Evolutionary conservation across 306 rosid species (phyloP).

Genomic region (Pachyrhizus erosus): DNA sequence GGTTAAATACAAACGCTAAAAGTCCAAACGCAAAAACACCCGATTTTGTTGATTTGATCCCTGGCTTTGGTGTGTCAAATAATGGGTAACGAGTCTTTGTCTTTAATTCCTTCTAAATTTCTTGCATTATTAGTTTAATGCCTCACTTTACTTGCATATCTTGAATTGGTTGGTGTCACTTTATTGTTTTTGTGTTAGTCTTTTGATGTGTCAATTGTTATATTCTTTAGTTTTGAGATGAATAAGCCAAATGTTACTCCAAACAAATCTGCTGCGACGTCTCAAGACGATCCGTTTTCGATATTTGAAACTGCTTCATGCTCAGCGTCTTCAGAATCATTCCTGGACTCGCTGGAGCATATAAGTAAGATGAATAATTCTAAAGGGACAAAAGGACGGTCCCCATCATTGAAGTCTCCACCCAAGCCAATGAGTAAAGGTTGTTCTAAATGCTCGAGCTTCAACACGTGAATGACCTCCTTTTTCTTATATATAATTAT

Average conservation of each 20-base stretch:
- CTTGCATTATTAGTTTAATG: not conserved
- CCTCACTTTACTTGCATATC: not conserved
- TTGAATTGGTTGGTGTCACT: not conserved
- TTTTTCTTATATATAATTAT: not conserved
- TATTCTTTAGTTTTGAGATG: constrained; percentile 28
- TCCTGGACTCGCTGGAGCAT: constrained; percentile 62
- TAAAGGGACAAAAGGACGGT: constrained; percentile 47
- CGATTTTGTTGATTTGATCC: constrained; percentile 70
- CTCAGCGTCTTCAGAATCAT: constrained; percentile 52
- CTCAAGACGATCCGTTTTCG: constrained; percentile 70
- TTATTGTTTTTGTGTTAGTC: not conserved
- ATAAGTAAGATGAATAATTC: constrained; percentile 55
- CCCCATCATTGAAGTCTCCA: constrained; percentile 68
- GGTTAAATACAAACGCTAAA: constrained; percentile 43
- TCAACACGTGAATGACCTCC: constrained; percentile 6
- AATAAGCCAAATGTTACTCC: constrained; percentile 45
- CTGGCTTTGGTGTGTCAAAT: constrained; percentile 72
- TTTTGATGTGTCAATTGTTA: constrained; percentile 9
- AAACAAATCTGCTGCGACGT: constrained; percentile 42
- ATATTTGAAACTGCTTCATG: constrained; percentile 66
- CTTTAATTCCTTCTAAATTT: not conserved
- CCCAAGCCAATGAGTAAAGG: constrained; percentile 68
- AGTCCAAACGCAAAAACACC: constrained; percentile 29
- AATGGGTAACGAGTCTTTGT: constrained; percentile 55
- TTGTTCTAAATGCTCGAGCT: constrained; percentile 47